A percentile compares a stretch with the other conserved stretches of the same genome.
These are phyloP conservation scores for Aegilops bicornis DNA, from an alignment of 176 grass and related monocot genomes.

Conservation along the genomic window DNA sequence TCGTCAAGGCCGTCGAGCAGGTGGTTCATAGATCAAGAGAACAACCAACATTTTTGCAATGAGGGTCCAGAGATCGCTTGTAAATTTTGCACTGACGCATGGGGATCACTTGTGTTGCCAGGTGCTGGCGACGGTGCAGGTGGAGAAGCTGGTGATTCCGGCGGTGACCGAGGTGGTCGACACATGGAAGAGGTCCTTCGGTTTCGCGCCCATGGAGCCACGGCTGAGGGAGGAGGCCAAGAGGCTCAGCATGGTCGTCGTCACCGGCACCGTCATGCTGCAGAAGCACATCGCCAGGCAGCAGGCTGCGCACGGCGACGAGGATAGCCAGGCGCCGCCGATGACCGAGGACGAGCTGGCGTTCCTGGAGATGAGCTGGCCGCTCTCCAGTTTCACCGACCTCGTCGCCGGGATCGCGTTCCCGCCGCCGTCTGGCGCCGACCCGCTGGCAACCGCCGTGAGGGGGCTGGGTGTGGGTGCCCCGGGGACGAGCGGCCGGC, in stretches of 20 bases:
- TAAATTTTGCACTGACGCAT: not conserved
- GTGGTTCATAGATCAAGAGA: conserved; percentile 25
- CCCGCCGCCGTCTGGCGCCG: not conserved
- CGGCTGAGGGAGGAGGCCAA: conserved; percentile 44
- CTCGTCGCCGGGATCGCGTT: conserved; percentile 16
- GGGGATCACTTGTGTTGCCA: not conserved
- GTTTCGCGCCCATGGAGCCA: conserved; percentile 40
- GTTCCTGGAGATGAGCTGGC: conserved; percentile 31
- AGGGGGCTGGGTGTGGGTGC: not conserved
- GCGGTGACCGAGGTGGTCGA: conserved; percentile 51
- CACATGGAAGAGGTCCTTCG: conserved; percentile 71
- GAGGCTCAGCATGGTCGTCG: conserved; percentile 51
- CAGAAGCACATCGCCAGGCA: conserved; percentile 38
- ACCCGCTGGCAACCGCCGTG: not conserved
- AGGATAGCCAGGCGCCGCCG: not conserved
- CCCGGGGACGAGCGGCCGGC: not conserved
- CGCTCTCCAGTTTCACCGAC: conserved; percentile 33
- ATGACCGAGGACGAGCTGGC: conserved; percentile 44
- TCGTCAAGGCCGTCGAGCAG: conserved; percentile 70
- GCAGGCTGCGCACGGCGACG: not conserved
- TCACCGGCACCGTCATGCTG: conserved; percentile 62
- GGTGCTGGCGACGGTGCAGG: conserved; percentile 53
- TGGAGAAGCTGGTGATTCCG: conserved; percentile 67
- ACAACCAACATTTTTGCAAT: too few species aligned
- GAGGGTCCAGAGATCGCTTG: not conserved